phyloP scores from a whole-genome alignment of 2,329 filamentous ascomycete species.

The Endoconidiophora polonica region DNA sequence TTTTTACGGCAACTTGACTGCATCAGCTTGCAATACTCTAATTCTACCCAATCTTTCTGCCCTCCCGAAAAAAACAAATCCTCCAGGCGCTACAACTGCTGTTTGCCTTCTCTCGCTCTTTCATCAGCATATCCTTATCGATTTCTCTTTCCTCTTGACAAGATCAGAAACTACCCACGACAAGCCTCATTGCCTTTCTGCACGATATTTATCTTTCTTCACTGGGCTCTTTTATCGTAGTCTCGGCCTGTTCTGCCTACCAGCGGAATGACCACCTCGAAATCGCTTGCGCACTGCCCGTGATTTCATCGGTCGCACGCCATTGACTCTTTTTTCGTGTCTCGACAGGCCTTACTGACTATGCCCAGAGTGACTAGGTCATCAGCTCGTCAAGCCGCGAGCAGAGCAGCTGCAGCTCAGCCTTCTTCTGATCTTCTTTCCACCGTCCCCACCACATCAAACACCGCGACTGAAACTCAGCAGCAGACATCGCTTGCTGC shows the following conservation, averaged over 20 bases:
- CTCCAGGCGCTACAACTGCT: no score
- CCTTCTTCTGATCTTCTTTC: constrained; percentile 22
- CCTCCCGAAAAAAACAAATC: no score
- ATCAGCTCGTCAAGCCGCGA: constrained; percentile 75
- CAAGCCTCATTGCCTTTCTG: neutral
- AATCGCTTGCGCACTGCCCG: constrained; percentile 1
- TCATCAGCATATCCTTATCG: no score
- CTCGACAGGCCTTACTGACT: constrained; percentile 7
- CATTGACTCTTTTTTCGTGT: neutral
- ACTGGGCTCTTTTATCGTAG: neutral
- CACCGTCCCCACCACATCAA: constrained; percentile 18
- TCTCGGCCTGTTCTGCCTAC: neutral
- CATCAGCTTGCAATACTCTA: no score
- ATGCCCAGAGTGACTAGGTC: constrained; percentile 81
- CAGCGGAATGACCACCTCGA: neutral
- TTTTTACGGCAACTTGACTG: no score
- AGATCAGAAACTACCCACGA: neutral
- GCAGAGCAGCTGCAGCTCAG: constrained; percentile 31
- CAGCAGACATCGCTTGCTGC: neutral
- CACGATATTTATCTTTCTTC: neutral
- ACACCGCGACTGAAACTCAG: neutral
- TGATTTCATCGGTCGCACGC: constrained; percentile 8
- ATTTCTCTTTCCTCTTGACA: no score
- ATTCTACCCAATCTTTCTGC: no score
- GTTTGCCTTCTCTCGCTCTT: no score